phyloP scores from a whole-genome alignment of 177 flowering plant genomes.

The Vitis hybrid region DNA sequence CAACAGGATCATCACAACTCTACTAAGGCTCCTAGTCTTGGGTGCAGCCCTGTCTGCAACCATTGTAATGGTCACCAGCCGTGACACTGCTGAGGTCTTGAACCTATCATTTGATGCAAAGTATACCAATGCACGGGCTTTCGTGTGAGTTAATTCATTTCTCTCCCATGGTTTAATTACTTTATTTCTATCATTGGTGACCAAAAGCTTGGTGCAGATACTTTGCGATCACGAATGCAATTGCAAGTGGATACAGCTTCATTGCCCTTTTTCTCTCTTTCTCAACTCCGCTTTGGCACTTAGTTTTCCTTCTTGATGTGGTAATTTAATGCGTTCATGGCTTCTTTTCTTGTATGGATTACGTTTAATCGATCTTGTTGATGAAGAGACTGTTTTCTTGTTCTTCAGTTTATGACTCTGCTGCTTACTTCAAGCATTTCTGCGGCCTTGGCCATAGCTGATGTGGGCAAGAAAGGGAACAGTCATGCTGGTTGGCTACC shows the following conservation, averaged over 20 bases:
- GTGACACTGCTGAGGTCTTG: conserved; percentile 37
- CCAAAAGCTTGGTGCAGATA: conserved; percentile 36
- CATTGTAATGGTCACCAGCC: conserved; percentile 58
- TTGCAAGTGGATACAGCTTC: conserved; percentile 48
- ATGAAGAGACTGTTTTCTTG: not conserved
- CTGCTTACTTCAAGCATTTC: conserved; percentile 60
- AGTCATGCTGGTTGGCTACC: conserved; percentile 80
- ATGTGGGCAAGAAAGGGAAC: conserved; percentile 75
- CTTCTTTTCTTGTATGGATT: conserved; percentile 1
- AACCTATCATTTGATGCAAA: conserved; percentile 51
- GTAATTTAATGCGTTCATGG: conserved; percentile 24
- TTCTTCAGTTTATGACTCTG: conserved; percentile 40
- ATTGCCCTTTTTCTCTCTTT: conserved; percentile 45
- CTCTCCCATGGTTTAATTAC: not conserved
- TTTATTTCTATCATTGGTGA: not conserved
- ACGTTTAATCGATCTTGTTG: not conserved
- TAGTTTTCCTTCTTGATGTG: conserved; percentile 52
- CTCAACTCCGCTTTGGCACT: conserved; percentile 35
- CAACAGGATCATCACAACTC: conserved; percentile 27
- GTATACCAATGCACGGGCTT: conserved; percentile 44
- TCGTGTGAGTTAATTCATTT: conserved; percentile 40
- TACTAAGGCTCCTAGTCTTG: conserved; percentile 61
- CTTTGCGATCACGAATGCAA: conserved; percentile 56
- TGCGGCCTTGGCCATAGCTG: conserved; percentile 63
- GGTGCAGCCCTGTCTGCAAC: conserved; percentile 44